Evolutionary conservation across 148 eudicot genomes (phyloP), one percentile per base, ranked within the genome.

Genomic region (Nepenthes gracilis): DNA sequence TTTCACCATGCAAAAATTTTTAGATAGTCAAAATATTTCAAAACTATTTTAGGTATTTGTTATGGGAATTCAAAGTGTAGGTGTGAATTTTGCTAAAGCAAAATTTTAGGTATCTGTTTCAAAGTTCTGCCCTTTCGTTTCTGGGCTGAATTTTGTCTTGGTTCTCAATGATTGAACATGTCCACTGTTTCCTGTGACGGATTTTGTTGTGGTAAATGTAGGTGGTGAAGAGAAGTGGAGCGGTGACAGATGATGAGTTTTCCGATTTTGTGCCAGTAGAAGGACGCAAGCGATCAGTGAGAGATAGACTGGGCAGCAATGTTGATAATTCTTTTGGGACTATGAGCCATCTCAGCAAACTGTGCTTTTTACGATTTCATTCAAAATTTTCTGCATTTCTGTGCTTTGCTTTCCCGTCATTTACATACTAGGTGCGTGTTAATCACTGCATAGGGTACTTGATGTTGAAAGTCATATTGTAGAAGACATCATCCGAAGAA

Each of bases 141-240:
- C 23, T 23, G 8, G 45, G 45, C 61, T 36, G 61, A 59, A 43
- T 23, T 1, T 12, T 9, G 9, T 23, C 43, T 4, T 23, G 12
- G 33, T 58, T 37, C 40, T 58, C 45, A 36, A 32, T 35, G 32
- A 37, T 35, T 14, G 35, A 45, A 14, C 12, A 12, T 35, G 12
- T 13, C 12, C 23, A 51, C 15, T 47, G 13, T 33, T 23, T 9
- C 10, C 38, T 15, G 57, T 64, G 47, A 43, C 54, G 54, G 23
- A 47, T 55, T 58, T 33, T 57, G 58, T 64, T 47, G 14, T 61
- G n/a, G 36, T 57, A 33, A 59, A 61, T 59, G 54, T 60, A 85
- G 96, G 97, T 85, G 63, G 90, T 92, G 54, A 83, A 83, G 77
- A 88, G 84, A 68, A 71, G 66, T 32, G 84, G 84, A 47, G 63